These are phyloP conservation scores for Eimeria maxima DNA, from an alignment of 169 alveolate genomes.

Conservation along the genomic window DNA sequence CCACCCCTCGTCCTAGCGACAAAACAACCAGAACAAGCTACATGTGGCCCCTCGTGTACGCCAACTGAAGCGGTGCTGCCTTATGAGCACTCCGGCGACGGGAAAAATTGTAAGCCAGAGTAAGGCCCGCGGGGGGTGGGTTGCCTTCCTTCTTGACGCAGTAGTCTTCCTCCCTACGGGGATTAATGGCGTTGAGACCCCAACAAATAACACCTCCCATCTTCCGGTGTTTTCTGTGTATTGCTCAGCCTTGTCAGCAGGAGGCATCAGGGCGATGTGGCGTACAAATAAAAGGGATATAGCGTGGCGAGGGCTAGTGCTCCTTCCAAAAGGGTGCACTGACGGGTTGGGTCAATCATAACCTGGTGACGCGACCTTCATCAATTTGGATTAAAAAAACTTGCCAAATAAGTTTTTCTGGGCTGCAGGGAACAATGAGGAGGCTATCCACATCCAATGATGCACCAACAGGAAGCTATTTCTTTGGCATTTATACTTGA, in stretches of 20 bases:
- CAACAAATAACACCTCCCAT: neutral
- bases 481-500: neutral
- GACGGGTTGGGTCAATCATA: neutral
- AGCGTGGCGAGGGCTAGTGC: conserved; percentile 54
- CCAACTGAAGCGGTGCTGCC: neutral
- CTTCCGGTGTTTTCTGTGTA: neutral
- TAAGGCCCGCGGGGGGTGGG: neutral
- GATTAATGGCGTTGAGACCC: neutral
- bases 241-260: neutral
- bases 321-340: neutral
- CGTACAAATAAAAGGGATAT: neutral
- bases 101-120: neutral
- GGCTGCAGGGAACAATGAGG: neutral
- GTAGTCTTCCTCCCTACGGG: neutral
- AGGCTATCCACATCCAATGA: neutral
- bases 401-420: neutral
- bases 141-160: neutral
- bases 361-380: neutral
- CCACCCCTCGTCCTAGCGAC: neutral
- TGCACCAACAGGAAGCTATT: neutral
- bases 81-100: neutral
- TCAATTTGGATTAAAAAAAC: neutral
- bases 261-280: conserved; percentile 47
- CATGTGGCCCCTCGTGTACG: neutral
- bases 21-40: neutral